Base-by-base conservation (phyloP, 257 asterid species). In the Plectranthus barbatus region DNA sequence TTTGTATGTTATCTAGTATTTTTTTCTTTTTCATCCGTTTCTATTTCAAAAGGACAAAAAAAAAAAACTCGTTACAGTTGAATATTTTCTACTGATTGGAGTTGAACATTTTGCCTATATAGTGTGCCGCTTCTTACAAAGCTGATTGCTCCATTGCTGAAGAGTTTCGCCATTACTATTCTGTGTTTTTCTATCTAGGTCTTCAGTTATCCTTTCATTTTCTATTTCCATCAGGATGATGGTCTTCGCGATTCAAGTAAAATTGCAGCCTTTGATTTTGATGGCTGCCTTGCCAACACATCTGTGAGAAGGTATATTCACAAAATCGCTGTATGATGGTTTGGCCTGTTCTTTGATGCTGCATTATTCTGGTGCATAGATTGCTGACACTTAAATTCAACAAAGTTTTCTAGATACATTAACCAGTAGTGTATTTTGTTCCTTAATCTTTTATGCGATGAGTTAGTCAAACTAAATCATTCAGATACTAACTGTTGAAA, bases 221-320 rank as follows among this genome's bases (percentile, higher is more conserved):
- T 71, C 29, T 46, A 12, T 41, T 50, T 49, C n/a, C 72, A 66
- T 39, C 57, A 89, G 98, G 97, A 74, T 49, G 94, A 87, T n/a
- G 91, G 80, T 39, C 91, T 86, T 72, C 86, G 55, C 13, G 99
- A 84, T 75, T 92, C 97, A 31, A 54, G 34, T 46, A 89, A 85
- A 70, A 89, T 92, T 68, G 99, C 96, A n/a, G 98, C 98, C 45
- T 92, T 92, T 80, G 98, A 92, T 83, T 92, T 92, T 80, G 99
- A 92, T 75, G 99, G 99, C 66, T 89, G 97, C 68, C 93, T 89
- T 57, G 99, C 89, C 5, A 86, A 83, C 55, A 89, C 97, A 68
- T 77, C 86, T 39, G 95, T 92, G 77, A 85, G 61, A 67, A 89
- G 83, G 98, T 92, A 81, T 21, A 34, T 13, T 64, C 49, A 29